Evolutionary conservation across 805 yeast species (phyloP), one percentile per base, ranked within the genome.

Genomic region (Saturnispora bothae): DNA sequence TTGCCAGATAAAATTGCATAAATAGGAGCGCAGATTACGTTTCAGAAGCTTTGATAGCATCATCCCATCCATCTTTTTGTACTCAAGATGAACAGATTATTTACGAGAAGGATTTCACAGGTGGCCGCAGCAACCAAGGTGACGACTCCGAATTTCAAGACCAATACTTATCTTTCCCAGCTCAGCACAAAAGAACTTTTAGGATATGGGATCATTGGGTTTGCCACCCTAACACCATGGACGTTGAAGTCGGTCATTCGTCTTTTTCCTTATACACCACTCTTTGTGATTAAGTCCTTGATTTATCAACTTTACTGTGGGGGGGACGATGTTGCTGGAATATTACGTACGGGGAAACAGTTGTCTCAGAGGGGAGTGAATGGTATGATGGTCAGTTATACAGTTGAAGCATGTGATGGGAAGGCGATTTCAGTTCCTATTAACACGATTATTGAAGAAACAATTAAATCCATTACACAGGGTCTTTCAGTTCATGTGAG

Each of bases 361-460:
- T 67, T 88, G 47, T 66, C 74, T 39, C 57, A 69, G 36, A 69
- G 94, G 43, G 94, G 95, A 8, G 82, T 86, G 52, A 75, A 83
- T 48, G 89, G 88, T 65, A 84, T 88, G 94, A 85, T 88, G 95
- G 65, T 88, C n/a, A 80, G 94, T 1, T 73, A 85, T 56, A 84
- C 96, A 13, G 86, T 88, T 37, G 97, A 88, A 61, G 95, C 92
- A 40, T 79, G 96, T 38, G 83, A 83, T 46, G 95, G 95, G 28
- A 71, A 71, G 41, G 69, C 73, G 53, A 65, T 72, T 57, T 43
- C 55, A 7, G 54, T 56, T 29, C 42, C 51, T n/a, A 64, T 74
- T 30, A 77, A 74, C 29, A 65, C 64, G 45, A 80, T 83, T 43
- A 74, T 81, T 27, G 49, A 59, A 15, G 79, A 78, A 54, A 81